Percentiles rank a stretch among this genome's conserved stretches.
phyloP scores from a whole-genome alignment of 2,329 filamentous ascomycete genomes.

The Xylariaceae sp. region DNA sequence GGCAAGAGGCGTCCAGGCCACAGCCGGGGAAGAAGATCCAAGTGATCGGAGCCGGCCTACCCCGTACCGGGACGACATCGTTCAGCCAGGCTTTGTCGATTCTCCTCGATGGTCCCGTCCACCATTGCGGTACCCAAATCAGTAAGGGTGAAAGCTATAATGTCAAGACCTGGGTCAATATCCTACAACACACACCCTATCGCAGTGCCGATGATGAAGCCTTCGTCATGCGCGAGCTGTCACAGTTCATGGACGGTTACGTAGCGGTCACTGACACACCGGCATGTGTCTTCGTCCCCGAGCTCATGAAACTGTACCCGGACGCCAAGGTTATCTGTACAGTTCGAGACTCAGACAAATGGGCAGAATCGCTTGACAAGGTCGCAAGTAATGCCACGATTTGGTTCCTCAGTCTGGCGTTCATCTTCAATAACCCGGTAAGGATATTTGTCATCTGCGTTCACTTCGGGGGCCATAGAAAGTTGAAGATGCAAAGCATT shows the following conservation, averaged over 20 bases:
- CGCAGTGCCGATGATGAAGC: slow-evolving; percentile 18
- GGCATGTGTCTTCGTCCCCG: slow-evolving; percentile 25
- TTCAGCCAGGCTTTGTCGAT: slow-evolving; percentile 25
- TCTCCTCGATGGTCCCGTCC: slow-evolving; percentile 25
- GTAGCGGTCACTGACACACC: slow-evolving; percentile 29
- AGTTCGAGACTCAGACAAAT: slow-evolving; percentile 25
- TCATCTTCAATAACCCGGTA: slow-evolving; percentile 19
- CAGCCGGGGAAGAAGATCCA: slow-evolving; percentile 21
- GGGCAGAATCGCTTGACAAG: slow-evolving; percentile 26
- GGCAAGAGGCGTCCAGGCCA: slow-evolving; percentile 25
- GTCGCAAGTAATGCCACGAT: slow-evolving; percentile 18
- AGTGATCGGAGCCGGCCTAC: slow-evolving; percentile 27
- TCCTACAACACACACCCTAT: slow-evolving; percentile 20
- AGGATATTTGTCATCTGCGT: not conserved
- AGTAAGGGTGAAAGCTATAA: slow-evolving; percentile 19
- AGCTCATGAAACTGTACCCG: slow-evolving; percentile 28
- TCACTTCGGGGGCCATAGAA: not conserved
- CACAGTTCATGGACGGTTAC: slow-evolving; percentile 25
- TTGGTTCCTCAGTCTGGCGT: slow-evolving; percentile 20
- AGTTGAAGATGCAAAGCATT: not conserved
- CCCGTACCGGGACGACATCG: slow-evolving; percentile 26
- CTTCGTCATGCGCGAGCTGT: slow-evolving; percentile 14
- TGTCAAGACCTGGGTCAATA: slow-evolving; percentile 22
- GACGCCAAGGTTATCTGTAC: slow-evolving; percentile 31
- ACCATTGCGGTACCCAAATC: slow-evolving; percentile 25